Conservation (phyloP, 2,329 filamentous ascomycete genomes). For the Cladosporium sphaerospermum region DNA sequence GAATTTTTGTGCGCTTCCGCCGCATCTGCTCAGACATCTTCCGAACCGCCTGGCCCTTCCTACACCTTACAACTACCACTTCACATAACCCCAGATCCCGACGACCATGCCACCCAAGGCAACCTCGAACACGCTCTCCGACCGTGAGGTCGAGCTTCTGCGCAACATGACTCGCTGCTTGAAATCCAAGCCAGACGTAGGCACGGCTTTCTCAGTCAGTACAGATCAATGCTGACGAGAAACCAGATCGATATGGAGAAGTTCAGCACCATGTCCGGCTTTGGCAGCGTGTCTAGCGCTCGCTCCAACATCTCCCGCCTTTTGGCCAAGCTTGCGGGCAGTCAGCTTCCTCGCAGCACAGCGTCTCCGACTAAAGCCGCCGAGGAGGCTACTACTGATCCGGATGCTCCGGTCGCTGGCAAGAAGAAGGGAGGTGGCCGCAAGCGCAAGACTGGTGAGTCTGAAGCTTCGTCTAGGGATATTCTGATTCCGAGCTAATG, state of each 20-base stretch:
- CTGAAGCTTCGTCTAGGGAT: no score
- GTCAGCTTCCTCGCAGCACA: neutral
- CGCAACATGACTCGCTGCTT: conserved; percentile 1
- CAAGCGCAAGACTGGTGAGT: conserved; percentile 6
- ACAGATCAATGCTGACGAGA: neutral
- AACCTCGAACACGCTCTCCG: neutral
- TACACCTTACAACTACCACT: no score
- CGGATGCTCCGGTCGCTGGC: neutral
- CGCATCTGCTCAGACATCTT: no score
- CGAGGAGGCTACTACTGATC: neutral
- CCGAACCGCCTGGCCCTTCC: no score
- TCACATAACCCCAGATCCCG: conserved; percentile 29
- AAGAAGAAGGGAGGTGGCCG: conserved; percentile 1
- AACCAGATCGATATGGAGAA: conserved; percentile 6
- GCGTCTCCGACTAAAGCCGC: neutral
- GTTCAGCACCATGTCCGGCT: neutral
- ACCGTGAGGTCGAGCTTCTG: conserved; percentile 5
- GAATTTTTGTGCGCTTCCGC: no score
- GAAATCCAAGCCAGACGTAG: conserved; percentile 10
- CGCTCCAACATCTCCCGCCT: neutral
- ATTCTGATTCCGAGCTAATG: neutral
- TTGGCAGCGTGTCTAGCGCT: neutral
- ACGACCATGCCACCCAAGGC: neutral
- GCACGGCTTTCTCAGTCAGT: neutral
- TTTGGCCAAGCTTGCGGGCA: neutral